phyloP scores from a whole-genome alignment of 192 early-diverging fungal genomes.

The Spinellus fusiger region DNA sequence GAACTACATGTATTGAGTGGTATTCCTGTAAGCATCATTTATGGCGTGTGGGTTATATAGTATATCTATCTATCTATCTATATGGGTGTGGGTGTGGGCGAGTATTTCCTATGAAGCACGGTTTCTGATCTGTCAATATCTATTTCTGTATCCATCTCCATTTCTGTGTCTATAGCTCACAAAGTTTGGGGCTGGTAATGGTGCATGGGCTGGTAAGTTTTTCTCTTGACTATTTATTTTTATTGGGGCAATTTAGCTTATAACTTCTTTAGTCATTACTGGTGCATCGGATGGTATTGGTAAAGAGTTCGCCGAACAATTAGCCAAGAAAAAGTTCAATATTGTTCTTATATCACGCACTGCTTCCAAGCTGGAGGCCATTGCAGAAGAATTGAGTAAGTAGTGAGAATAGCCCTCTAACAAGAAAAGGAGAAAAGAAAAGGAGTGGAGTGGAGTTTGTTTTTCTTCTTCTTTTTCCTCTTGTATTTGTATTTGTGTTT shows the following conservation, averaged over 20 bases:
- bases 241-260: neutral
- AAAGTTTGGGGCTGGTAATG: conserved; percentile 51
- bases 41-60: too few species aligned
- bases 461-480: neutral
- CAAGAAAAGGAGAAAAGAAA: neutral
- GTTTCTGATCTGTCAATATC: conserved; percentile 26
- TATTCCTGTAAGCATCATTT: conserved; percentile 9
- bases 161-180: conserved; percentile 34
- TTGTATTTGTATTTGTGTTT: neutral
- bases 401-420: neutral
- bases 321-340: conserved; percentile 81
- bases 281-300: conserved; percentile 97
- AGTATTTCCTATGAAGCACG: neutral
- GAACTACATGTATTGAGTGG: conserved; percentile 17
- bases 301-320: conserved; percentile 86
- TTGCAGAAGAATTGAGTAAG: conserved; percentile 65
- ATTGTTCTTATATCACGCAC: conserved; percentile 81
- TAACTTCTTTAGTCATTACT: conserved; percentile 62
- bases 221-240: neutral
- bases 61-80: too few species aligned
- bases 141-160: too few species aligned
- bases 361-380: conserved; percentile 66
- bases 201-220: conserved; percentile 55
- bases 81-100: too few species aligned
- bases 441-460: neutral